These are phyloP conservation scores for Musa acuminata DNA, from an alignment of 176 grass and related monocot species.

Conservation along the genomic window DNA sequence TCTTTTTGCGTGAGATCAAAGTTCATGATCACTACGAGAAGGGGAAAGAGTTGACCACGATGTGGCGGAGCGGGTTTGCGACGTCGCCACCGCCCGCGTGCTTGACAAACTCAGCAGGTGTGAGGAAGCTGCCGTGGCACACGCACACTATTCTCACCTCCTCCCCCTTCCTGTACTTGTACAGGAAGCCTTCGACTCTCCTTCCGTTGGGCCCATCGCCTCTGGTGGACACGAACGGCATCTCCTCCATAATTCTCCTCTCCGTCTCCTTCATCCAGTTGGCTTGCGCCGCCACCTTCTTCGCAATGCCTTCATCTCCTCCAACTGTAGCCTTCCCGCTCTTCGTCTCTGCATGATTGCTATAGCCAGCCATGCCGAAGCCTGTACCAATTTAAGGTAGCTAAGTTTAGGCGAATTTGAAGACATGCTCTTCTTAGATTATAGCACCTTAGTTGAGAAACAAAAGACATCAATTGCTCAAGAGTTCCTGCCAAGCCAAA, in stretches of 20 bases:
- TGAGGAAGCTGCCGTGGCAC: constrained; percentile 90
- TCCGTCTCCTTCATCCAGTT: constrained; percentile 16
- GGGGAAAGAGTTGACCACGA: constrained; percentile 47
- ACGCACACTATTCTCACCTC: constrained; percentile 90
- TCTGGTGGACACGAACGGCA: constrained; percentile 85
- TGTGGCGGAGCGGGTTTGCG: constrained; percentile 65
- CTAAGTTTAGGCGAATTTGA: no score
- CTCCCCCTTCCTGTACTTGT: constrained; percentile 71
- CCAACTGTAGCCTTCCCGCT: not conserved
- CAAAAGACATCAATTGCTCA: no score
- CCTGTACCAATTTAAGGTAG: no score
- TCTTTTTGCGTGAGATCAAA: not conserved
- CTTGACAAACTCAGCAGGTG: constrained; percentile 74
- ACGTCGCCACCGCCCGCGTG: constrained; percentile 79
- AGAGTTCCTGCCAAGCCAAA: no score
- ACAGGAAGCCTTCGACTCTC: constrained; percentile 77
- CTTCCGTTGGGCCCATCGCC: constrained; percentile 46
- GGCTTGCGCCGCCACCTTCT: not conserved
- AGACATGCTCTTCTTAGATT: no score
- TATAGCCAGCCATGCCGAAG: no score
- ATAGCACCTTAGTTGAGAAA: no score
- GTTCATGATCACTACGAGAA: constrained; percentile 31
- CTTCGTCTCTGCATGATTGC: not conserved
- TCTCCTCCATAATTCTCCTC: constrained; percentile 74
- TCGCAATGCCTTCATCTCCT: not conserved